Percentiles rank a stretch among this genome's conserved stretches.
These are phyloP conservation scores for Dianthus caryophyllus DNA, from an alignment of 148 eudicot genomes.

Conservation along the genomic window DNA sequence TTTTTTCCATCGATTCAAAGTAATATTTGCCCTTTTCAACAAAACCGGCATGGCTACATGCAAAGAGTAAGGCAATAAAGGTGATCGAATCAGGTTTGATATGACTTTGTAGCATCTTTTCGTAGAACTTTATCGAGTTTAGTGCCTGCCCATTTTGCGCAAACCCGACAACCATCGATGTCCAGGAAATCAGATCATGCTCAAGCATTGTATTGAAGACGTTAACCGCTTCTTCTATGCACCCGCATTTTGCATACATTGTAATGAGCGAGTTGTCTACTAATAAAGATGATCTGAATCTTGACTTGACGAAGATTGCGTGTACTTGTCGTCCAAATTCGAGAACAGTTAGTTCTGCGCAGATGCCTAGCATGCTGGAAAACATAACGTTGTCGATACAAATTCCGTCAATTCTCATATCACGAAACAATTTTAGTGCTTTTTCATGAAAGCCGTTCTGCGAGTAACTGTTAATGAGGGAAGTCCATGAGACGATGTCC, in stretches of 20 bases:
- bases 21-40: conserved; percentile 45
- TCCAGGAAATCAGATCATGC: conserved; percentile 61
- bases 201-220: conserved; percentile 46
- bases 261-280: conserved; percentile 65
- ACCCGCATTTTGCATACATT: conserved; percentile 74
- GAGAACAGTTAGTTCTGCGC: conserved; percentile 54
- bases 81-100: conserved; percentile 57
- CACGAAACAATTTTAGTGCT: conserved; percentile 47
- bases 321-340: conserved; percentile 72
- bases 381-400: conserved; percentile 43
- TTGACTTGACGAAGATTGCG: conserved; percentile 47
- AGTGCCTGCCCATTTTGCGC: conserved; percentile 61
- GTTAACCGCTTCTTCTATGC: conserved; percentile 51
- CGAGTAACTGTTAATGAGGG: conserved; percentile 54
- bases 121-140: conserved; percentile 42
- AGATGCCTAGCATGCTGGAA: conserved; percentile 56
- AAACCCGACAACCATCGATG: conserved; percentile 66
- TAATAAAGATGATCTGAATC: conserved; percentile 35
- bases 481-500: conserved; percentile 76
- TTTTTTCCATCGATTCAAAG: conserved; percentile 55
- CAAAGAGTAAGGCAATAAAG: conserved; percentile 63
- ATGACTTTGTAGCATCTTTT: conserved; percentile 52
- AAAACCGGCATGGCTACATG: conserved; percentile 73
- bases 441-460: conserved; percentile 46
- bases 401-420: conserved; percentile 52